Conservation (phyloP, 306 rosid genomes). For the Quercus parvula region DNA sequence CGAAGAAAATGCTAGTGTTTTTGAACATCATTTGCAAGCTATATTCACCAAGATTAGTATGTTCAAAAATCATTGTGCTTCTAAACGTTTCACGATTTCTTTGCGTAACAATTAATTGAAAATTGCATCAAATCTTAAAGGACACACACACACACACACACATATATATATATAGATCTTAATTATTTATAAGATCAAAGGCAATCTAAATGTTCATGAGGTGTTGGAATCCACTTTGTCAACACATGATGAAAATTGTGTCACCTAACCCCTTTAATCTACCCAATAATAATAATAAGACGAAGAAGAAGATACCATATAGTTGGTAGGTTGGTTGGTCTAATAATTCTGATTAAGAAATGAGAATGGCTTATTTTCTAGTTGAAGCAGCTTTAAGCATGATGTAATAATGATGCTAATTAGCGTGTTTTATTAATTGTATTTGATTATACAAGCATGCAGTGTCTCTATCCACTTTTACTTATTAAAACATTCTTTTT, state of each 20-base stretch:
- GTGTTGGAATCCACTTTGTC: constrained; percentile 18
- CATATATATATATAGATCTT: background rate
- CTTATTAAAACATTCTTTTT: background rate
- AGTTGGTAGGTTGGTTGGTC: constrained; percentile 14
- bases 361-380: background rate
- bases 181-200: background rate
- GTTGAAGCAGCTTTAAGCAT: background rate
- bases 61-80: too few relatives aligned
- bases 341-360: background rate
- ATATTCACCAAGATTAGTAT: too few relatives aligned
- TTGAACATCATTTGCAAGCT: too few relatives aligned
- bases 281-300: background rate
- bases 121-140: too few relatives aligned
- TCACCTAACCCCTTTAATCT: background rate
- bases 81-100: too few relatives aligned
- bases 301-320: background rate
- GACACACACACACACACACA: too few relatives aligned
- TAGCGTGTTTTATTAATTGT: too few relatives aligned
- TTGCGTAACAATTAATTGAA: too few relatives aligned
- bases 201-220: background rate
- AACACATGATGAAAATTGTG: background rate
- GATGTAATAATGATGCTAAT: background rate
- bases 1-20: too few relatives aligned
- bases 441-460: background rate
- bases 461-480: background rate